Base-by-base conservation (phyloP, 2,329 filamentous ascomycete genomes). In the Phialophora tarda region DNA sequence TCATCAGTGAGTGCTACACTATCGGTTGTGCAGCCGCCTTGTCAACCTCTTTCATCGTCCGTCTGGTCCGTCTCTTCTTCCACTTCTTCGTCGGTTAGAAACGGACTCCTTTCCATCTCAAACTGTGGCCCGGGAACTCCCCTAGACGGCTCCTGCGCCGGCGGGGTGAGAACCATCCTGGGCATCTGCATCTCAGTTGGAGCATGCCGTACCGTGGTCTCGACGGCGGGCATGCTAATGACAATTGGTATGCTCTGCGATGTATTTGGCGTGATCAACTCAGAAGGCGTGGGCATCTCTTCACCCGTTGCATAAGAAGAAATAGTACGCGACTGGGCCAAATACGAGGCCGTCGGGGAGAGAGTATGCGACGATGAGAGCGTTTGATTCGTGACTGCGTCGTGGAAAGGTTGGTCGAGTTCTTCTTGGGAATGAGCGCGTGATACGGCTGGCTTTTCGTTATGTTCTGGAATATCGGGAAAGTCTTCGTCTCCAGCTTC, bases 91-190 rank as follows among this genome's bases (percentile, higher is more conserved):
- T 73, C 71, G 10, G 69, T 72, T 47, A 73, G 48, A 50, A 73
- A 73, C 14, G 72, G 72, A 58, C 70, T 72, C 38, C 66, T 66
- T 53, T 72, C 71, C 30, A 72, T n/a, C 28, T 65, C 69, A 28
- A 69, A 64, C 28, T 64, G 65, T 14, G 71, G 69, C 17, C 71
- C 70, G 0, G 70, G 70, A 17, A 73, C 67, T 5, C 66, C 66
- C n/a, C 69, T 48, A 21, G 69, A 63, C 1, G 71, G 71, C 23
- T 70, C 65, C 51, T 68, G 72, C 48, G 64, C 68, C 5, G 70
- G 70, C 14, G 70, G 71, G 12, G 70, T 69, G 21, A 73, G 60
- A n/a, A 71, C 66, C 50, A 66, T 61, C 47, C 64, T 62, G 23
- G 55, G 64, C 26, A 44, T 59, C 26, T 50, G 44, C n/a, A 30